Base-by-base conservation (phyloP, 106 monocot species). In the Dioscorea zingiberensis region DNA sequence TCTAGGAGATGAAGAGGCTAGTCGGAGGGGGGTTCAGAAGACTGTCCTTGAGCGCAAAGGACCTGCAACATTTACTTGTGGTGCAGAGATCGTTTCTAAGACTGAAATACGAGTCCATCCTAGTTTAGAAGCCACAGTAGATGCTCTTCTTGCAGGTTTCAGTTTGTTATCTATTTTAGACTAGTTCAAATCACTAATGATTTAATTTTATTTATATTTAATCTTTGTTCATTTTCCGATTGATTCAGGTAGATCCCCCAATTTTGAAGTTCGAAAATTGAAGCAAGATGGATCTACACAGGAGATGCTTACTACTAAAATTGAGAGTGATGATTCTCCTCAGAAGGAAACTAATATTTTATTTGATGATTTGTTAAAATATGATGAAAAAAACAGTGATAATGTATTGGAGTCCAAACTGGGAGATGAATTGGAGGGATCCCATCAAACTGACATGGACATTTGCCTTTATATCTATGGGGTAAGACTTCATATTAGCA, bases 1-100 rank as follows among this genome's bases (percentile, higher is more conserved):
- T 10, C 59, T 94, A 70, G 90, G 90, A 51, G 94, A 94, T 84
- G 90, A 90, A 69, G 94, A 94, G 72, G 90, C 94, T 61, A 87
- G 64, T 55, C 77, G 81, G 73, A 81, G 94, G 74, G 87, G 90
- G 59, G 87, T 73, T 22, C 86, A 87, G 60, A 94, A 94, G 66
- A 87, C 94, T 27, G 72, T 94, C 27, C 76, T 90, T 15, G 94
- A 94, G 65, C 61, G 94, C 22, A 84, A 80, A 87, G 94, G 90
- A 27, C 94, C 94, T 60, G 84, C 94, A 53, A 87, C 90, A 51
- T 94, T 94, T 78, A 79, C 81, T 54, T 87, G 77, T 78, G 86
- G 77, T 38, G 87, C 82, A 45, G 90, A 94, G 68, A 94, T 94
- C 13, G 74, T 94, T 55, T 90, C 90, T 27, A 94, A 94, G 75